A percentile compares a stretch with the other conserved stretches of the same genome.
These are phyloP conservation scores for Fusarium clavum DNA, from an alignment of 2,329 filamentous ascomycete species.

Conservation along the genomic window DNA sequence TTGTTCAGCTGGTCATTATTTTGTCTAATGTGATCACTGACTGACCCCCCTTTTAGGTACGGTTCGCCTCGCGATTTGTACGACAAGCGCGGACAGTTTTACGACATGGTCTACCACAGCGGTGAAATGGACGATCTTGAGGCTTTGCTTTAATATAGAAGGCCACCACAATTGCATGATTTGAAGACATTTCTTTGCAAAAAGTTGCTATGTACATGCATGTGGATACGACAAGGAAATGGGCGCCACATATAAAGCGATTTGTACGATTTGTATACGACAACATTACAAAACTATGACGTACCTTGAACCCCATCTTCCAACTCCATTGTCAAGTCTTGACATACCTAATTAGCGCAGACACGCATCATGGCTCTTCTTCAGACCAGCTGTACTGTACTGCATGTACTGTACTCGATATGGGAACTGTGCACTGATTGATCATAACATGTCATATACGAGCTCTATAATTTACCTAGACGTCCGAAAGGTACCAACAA, in stretches of 20 bases:
- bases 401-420: background rate
- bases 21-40: conserved; percentile 4
- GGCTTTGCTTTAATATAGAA: conserved; percentile 46
- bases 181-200: background rate
- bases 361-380: background rate
- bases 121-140: conserved; percentile 63
- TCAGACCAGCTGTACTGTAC: background rate
- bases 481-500: background rate
- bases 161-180: background rate
- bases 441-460: conserved; percentile 14
- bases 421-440: background rate
- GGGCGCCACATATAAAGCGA: background rate
- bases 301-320: background rate
- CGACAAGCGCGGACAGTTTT: conserved; percentile 59
- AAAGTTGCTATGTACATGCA: background rate
- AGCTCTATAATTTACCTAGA: conserved; percentile 24
- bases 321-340: background rate
- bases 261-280: background rate
- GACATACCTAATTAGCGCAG: background rate
- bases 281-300: background rate
- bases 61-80: conserved; percentile 63
- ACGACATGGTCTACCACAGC: conserved; percentile 67
- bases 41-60: conserved; percentile 46
- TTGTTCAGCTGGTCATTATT: conserved; percentile 34
- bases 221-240: background rate